Base-by-base conservation (phyloP, 2,329 filamentous ascomycete species). In the Hymenoscyphus linearis region DNA sequence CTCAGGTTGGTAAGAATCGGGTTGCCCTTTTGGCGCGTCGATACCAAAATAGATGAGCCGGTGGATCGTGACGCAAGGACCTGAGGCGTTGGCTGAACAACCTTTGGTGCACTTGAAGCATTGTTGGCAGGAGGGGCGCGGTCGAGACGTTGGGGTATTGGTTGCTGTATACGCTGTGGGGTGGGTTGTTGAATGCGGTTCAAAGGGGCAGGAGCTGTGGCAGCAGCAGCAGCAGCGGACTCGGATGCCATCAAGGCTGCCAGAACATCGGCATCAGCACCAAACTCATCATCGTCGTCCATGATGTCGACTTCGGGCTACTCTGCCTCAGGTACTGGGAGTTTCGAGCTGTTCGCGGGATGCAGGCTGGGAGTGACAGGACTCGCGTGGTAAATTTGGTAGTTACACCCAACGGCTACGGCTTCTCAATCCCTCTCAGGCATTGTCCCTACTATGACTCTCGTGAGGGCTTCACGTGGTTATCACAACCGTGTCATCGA, bases 21-120 rank as follows among this genome's bases (percentile, higher is more conserved):
- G 70, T 99, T 99, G 64, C 93, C 95, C 75, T 96, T 96, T 75
- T 99, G 93, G 47, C 93, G 86, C 16, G 91, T 88, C 37, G 93
- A 97, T 34, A 98, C 93, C 22, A 96, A 82, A 66, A 98, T 96
- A 4, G 89, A 85, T 16, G 90, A 91, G 3, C 89, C 88, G 1
- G 85, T 76, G 7, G 79, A 79, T 55, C 79, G 78, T 64, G 85
- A 82, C 0, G 90, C 83, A 2, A 96, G 81, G n/a, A 85, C 87
- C 77, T 97, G 93, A 0, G 93, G 93, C 61, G 87, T 96, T 12
- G 92, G 93, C 75, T 97, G 93, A 36, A 93, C 86, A 27, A 96
- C 81, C 70, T 87, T 88, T 44, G 78, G 71, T 44, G 72, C 73
- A 2, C 74, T 66, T 5, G 70, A 62, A 62, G 62, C 66, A 44